Evolutionary conservation across 208 protist genomes (phyloP).

Genomic region (Perkinsela sp.): DNA sequence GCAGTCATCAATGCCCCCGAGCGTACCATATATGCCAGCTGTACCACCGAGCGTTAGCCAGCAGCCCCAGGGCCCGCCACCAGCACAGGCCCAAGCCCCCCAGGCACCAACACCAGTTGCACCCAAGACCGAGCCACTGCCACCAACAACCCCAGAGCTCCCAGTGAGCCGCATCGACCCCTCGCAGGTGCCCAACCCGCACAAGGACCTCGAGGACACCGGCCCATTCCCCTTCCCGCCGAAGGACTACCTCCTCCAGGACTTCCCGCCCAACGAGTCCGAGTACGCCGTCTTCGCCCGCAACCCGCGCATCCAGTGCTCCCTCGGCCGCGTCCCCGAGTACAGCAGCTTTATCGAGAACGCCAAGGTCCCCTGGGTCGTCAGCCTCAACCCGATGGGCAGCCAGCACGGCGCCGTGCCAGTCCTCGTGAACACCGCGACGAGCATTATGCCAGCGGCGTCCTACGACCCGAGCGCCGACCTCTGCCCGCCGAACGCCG

Average conservation of each 20-base stretch:
- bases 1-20: no score
- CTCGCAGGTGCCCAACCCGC: constrained; percentile 17
- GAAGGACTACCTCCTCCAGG: not conserved
- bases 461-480: not conserved
- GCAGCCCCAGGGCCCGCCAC: no score
- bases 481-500: not conserved
- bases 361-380: not conserved
- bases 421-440: not conserved
- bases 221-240: not conserved
- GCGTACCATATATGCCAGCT: no score
- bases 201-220: constrained; percentile 6
- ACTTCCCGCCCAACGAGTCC: not conserved
- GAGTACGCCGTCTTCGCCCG: not conserved
- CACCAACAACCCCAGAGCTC: no score
- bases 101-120: no score
- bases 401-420: not conserved
- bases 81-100: no score
- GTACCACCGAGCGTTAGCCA: no score
- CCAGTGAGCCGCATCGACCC: constrained; percentile 12
- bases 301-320: not conserved
- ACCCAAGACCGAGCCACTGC: no score
- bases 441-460: not conserved
- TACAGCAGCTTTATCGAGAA: not conserved
- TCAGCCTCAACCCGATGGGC: not conserved
- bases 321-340: not conserved